Percentiles rank a stretch among this genome's conserved stretches.
Evolutionary conservation across 1,284 basidiomycete species (phyloP).

Genomic region (Leccinum pseudoinsigne): DNA sequence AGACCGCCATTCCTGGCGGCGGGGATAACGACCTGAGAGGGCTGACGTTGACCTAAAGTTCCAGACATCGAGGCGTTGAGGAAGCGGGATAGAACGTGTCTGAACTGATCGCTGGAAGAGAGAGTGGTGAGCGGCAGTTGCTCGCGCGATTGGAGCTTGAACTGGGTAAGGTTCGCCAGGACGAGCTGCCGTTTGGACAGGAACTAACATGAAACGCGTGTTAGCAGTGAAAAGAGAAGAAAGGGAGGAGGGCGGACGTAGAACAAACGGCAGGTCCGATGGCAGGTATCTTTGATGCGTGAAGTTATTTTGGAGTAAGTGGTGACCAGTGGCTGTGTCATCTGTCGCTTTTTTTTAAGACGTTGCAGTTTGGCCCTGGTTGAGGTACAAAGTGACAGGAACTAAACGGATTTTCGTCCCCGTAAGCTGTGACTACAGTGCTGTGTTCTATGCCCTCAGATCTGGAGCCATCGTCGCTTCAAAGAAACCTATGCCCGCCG

Average conservation of each 20-base stretch:
- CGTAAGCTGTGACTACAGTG: not conserved
- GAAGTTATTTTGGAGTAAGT: slow-evolving; percentile 21
- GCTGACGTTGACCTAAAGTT: slow-evolving; percentile 20
- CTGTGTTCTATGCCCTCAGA: not conserved
- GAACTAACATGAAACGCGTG: slow-evolving; percentile 10
- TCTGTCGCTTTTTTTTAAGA: not conserved
- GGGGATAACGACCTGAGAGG: slow-evolving; percentile 19
- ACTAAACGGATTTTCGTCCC: not conserved
- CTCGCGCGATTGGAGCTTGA: slow-evolving; percentile 33
- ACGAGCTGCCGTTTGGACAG: slow-evolving; percentile 32
- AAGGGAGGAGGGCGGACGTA: slow-evolving; percentile 12
- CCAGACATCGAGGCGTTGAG: slow-evolving; percentile 49
- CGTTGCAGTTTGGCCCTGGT: not conserved
- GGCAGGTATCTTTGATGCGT: slow-evolving; percentile 23
- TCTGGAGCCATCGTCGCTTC: not conserved
- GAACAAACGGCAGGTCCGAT: slow-evolving; percentile 28
- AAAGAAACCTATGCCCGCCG: not conserved
- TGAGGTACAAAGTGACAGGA: not conserved
- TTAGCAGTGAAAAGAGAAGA: not conserved
- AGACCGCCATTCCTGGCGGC: slow-evolving; percentile 41
- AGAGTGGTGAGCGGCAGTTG: slow-evolving; percentile 47
- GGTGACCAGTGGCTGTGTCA: slow-evolving; percentile 22
- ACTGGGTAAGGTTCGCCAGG: slow-evolving; percentile 32
- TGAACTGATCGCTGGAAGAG: slow-evolving; percentile 51
- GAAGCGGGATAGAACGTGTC: slow-evolving; percentile 51